A percentile compares a stretch with the other conserved stretches of the same genome.
These are phyloP conservation scores for Grosmannia huntii DNA, from an alignment of 2,329 filamentous ascomycete genomes.

Conservation along the genomic window DNA sequence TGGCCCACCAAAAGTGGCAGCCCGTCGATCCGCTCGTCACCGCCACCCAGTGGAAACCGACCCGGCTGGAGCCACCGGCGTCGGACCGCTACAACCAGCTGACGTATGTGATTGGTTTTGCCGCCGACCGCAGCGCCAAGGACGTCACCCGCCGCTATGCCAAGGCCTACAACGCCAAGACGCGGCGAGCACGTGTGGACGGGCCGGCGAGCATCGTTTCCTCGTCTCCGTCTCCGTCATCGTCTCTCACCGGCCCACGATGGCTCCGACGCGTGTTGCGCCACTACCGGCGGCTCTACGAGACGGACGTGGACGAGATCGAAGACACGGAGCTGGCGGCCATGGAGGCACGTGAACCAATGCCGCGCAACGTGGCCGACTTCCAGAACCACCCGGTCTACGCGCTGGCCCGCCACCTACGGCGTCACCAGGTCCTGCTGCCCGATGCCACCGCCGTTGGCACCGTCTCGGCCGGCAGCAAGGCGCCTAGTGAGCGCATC, in stretches of 20 bases:
- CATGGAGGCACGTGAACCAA: slow-evolving; percentile 61
- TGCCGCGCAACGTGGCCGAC: slow-evolving; percentile 76
- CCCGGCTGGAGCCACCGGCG: slow-evolving; percentile 69
- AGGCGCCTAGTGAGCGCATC: slow-evolving; percentile 56
- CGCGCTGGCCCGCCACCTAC: slow-evolving; percentile 74
- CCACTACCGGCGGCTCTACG: slow-evolving; percentile 28
- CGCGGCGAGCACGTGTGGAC: slow-evolving; percentile 69
- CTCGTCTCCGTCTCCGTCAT: neutral
- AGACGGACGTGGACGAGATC: slow-evolving; percentile 63
- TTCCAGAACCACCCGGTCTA: slow-evolving; percentile 79
- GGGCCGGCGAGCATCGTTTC: slow-evolving; percentile 10
- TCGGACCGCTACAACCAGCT: slow-evolving; percentile 65
- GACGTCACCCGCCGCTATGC: slow-evolving; percentile 84
- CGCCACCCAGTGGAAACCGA: slow-evolving; percentile 60
- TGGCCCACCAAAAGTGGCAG: slow-evolving; percentile 82
- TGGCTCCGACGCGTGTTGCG: slow-evolving; percentile 44
- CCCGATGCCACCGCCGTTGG: slow-evolving; percentile 60
- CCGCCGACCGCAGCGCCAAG: slow-evolving; percentile 61
- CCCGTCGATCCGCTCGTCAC: slow-evolving; percentile 78
- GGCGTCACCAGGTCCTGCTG: slow-evolving; percentile 68
- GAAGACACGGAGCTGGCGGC: slow-evolving; percentile 67
- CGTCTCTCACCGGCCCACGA: slow-evolving; percentile 8
- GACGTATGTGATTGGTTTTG: slow-evolving; percentile 75
- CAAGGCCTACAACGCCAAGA: slow-evolving; percentile 85
- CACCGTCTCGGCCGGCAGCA: slow-evolving; percentile 54